Evolutionary conservation across 352 stramenopile species (phyloP).

Genomic region (Paralagenidium karlingii): DNA sequence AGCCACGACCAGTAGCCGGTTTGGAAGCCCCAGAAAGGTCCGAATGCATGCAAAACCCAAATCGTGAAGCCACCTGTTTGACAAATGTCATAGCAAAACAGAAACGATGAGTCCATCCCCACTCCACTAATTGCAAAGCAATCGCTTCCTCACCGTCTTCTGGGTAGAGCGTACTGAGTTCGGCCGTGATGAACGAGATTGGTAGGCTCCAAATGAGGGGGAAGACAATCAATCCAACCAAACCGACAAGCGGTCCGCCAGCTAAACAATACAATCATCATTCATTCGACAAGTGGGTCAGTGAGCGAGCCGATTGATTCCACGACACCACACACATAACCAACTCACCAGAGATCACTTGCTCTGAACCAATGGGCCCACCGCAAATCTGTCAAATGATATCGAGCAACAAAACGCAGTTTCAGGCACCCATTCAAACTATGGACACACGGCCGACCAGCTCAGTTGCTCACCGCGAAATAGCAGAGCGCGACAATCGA

Average conservation of each 20-base stretch:
- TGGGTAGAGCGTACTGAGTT: slow-evolving; percentile 84
- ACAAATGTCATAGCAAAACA: no score
- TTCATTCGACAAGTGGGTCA: not conserved
- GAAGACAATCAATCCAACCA: slow-evolving; percentile 83
- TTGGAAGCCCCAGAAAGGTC: slow-evolving; percentile 76
- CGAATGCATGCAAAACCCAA: slow-evolving; percentile 88
- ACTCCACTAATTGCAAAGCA: not conserved
- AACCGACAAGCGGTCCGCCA: slow-evolving; percentile 47
- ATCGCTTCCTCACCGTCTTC: slow-evolving; percentile 27
- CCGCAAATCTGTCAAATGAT: no score
- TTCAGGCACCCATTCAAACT: no score
- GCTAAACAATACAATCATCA: slow-evolving; percentile 1
- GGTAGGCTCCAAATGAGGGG: slow-evolving; percentile 86
- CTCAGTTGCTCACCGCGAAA: no score
- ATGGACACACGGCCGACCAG: no score
- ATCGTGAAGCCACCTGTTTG: slow-evolving; percentile 64
- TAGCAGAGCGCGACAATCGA: no score
- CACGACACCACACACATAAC: no score
- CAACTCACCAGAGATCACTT: slow-evolving; percentile 2
- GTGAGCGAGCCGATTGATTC: no score
- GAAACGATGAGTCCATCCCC: no score
- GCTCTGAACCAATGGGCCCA: slow-evolving; percentile 6
- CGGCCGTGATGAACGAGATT: slow-evolving; percentile 86
- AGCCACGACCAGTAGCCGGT: slow-evolving; percentile 80
- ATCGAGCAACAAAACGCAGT: no score